Evolutionary conservation across 1,284 basidiomycete species (phyloP).

Genomic region (Tetrapyrgos nigripes): DNA sequence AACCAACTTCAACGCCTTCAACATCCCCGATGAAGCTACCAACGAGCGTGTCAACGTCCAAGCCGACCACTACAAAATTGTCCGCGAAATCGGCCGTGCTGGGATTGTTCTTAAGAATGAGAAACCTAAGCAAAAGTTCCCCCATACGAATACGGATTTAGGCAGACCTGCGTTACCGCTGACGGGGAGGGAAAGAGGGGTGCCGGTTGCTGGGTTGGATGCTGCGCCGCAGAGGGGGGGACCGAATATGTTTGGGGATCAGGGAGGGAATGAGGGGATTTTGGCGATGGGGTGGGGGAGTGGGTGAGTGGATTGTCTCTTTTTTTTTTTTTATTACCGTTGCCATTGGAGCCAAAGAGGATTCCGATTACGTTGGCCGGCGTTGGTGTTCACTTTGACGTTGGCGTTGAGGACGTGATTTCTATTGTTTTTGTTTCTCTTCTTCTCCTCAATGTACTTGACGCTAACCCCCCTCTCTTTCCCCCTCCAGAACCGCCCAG

Average conservation of each 20-base stretch:
- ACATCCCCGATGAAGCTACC: slow-evolving; percentile 52
- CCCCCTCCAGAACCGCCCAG: slow-evolving; percentile 56
- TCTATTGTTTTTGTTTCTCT: no score
- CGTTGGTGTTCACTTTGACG: no score
- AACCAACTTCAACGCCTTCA: slow-evolving; percentile 68
- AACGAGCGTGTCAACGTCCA: slow-evolving; percentile 81
- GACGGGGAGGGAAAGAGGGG: slow-evolving; percentile 54
- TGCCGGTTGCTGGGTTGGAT: slow-evolving; percentile 73
- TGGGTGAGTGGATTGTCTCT: slow-evolving; percentile 43
- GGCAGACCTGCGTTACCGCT: slow-evolving; percentile 62
- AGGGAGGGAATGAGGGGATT: slow-evolving; percentile 69
- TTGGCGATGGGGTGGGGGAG: slow-evolving; percentile 90
- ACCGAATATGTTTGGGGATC: slow-evolving; percentile 77
- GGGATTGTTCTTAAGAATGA: slow-evolving; percentile 86
- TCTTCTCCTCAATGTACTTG: no score
- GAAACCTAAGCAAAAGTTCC: slow-evolving; percentile 29
- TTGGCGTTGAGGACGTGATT: no score
- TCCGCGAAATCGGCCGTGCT: slow-evolving; percentile 78
- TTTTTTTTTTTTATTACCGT: not conserved
- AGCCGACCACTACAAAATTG: slow-evolving; percentile 72
- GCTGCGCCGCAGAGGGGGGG: slow-evolving; percentile 73
- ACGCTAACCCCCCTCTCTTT: no score
- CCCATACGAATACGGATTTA: no score
- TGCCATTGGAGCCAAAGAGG: slow-evolving; percentile 28
- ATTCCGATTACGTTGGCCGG: no score